Evolutionary conservation across 495 filamentous ascomycete genomes (phyloP), one percentile per base, ranked within the genome.

Genomic region (Talaromyces proteolyticus): DNA sequence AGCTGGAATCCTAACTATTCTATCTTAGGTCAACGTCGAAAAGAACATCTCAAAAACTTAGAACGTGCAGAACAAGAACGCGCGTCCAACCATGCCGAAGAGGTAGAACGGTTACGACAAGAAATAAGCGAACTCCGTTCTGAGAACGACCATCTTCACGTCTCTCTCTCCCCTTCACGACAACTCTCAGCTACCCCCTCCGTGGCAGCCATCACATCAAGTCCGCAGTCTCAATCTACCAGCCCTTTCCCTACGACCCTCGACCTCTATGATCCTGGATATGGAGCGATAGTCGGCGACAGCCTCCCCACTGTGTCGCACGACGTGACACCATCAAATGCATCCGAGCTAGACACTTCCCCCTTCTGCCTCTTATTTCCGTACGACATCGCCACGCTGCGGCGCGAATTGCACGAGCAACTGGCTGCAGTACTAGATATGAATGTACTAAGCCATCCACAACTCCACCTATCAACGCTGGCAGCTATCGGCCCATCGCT

Each of bases 11-110:
- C n/a, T n/a, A n/a, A n/a, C n/a, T n/a, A n/a, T n/a, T n/a, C n/a
- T n/a, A n/a, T n/a, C n/a, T n/a, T 25, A 68, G 65, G 65, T 19
- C 64, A 62, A 39, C 50, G 65, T 24, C 55, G 65, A 40, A 68
- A 68, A 51, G 65, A 68, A 45, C 65, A 68, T 52, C 49, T 68
- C 16, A 66, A 66, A 53, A 63, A 61, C 18, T 55, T 68, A 3
- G 65, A 68, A 47, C 57, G 61, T 29, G 56, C 62, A 18, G 61
- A 66, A 36, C 58, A 59, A 44, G 65, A 62, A 37, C 65, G 66
- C 48, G 63, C 49, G 20, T 51, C 52, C 20, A 58, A 58, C 26
- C 65, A 66, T 45, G 55, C 63, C 14, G 63, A 66, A 39, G 63
- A 68, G 50, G 60, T 68, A 34, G 63, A 67, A 26, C 59, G 59